Evolutionary conservation across 805 yeast genomes (phyloP), one percentile per base, ranked within the genome.

Genomic region (Nakazawaea sp.): DNA sequence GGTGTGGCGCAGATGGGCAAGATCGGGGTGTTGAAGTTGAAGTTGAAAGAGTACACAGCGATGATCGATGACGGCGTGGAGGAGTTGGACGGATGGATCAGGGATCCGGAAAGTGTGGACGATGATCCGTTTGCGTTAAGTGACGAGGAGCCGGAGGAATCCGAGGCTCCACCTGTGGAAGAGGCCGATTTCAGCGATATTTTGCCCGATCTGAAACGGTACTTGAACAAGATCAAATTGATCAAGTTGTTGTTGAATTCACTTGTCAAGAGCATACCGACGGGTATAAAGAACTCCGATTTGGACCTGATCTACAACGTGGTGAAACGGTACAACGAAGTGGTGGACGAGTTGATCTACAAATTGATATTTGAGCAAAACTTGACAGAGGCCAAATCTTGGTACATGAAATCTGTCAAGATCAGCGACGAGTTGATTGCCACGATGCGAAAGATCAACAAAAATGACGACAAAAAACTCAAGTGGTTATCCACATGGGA

Each of bases 51-150:
- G 35, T 63, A 70, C 9, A 58, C 70, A 18, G 45, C 51, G 2
- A 51, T 82, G 38, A 61, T 81, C 5, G 70, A 65, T 15, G 90
- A 82, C 55, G 81, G 79, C 0, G 55, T 72, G n/a, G 72, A 67
- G 8, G 94, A 85, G 48, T 67, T 81, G 35, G 74, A 64, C 16
- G 85, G 75, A 41, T 84, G 90, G 85, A 50, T 78, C 2, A 74
- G 75, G 41, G 68, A 78, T 43, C 90, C 89, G 0, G 59, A 58
- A 7, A 41, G 48, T 21, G 49, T 61, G 26, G 63, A 53, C 29
- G 72, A 66, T 32, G 77, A 75, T 55, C 78, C 78, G 1, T 76
- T 74, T 49, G 80, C 75, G 2, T 47, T 66, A 23, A 49, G 55
- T 41, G 69, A 56, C 24, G 61, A 55, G 16, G 43, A 44, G 25